phyloP scores from a whole-genome alignment of 371 early-diverging fungal genomes.

The Rhizopus arrhizus region DNA sequence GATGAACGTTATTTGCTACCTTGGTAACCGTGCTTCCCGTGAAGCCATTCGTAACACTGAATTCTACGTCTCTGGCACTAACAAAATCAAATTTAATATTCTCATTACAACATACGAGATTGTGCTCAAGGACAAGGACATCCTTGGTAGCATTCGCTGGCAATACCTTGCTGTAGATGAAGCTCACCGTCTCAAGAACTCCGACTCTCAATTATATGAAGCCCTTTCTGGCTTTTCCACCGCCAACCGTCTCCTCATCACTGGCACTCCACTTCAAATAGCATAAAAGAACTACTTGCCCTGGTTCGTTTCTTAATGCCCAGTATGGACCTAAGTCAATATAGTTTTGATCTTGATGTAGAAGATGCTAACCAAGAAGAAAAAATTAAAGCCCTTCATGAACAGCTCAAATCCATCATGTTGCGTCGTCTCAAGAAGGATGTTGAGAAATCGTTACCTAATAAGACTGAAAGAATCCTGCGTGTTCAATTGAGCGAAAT shows the following conservation, averaged over 20 bases:
- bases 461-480: constrained; percentile 92
- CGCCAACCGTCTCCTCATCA: constrained; percentile 80
- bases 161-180: constrained; percentile 88
- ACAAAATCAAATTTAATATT: constrained; percentile 84
- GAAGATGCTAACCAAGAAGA: constrained; percentile 72
- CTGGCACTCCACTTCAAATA: constrained; percentile 93
- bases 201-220: constrained; percentile 86
- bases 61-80: constrained; percentile 68
- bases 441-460: constrained; percentile 95
- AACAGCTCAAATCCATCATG: constrained; percentile 85
- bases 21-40: constrained; percentile 83
- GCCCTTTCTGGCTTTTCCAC: constrained; percentile 77
- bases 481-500: constrained; percentile 90
- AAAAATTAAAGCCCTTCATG: constrained; percentile 86
- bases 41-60: constrained; percentile 89
- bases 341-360: constrained; percentile 58
- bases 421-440: constrained; percentile 95
- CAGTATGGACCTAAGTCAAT: constrained; percentile 73
- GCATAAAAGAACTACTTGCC: constrained; percentile 81
- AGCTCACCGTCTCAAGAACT: constrained; percentile 91
- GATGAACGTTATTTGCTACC: constrained; percentile 88
- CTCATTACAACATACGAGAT: constrained; percentile 95
- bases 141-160: constrained; percentile 80
- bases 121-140: constrained; percentile 86
- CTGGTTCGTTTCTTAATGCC: constrained; percentile 86